Percentiles rank a stretch among this genome's conserved stretches.
phyloP scores from a whole-genome alignment of 2,329 filamentous ascomycete species.

The Ceratocystis eucalypticola region DNA sequence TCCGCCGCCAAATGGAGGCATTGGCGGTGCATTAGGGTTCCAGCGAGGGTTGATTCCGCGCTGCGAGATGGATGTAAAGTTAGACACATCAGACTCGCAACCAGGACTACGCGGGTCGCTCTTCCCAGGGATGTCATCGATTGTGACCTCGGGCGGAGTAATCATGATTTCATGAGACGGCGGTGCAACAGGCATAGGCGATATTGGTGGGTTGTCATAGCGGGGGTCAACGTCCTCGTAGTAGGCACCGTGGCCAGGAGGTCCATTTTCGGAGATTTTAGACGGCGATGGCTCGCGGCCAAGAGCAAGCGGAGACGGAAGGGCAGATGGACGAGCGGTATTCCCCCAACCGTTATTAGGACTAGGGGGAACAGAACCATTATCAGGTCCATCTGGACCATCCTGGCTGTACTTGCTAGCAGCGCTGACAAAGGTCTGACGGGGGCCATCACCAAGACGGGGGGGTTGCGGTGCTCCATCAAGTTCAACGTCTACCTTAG shows the following conservation, averaged over 20 bases:
- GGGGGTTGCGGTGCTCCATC: slow-evolving; percentile 65
- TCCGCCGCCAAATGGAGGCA: slow-evolving; percentile 23
- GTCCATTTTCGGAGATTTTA: slow-evolving; percentile 21
- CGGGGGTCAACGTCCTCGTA: slow-evolving; percentile 90
- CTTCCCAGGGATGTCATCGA: slow-evolving; percentile 48
- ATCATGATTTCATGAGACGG: slow-evolving; percentile 10
- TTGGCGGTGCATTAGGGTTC: slow-evolving; percentile 43
- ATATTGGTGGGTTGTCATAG: slow-evolving; percentile 41
- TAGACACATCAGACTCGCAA: slow-evolving; percentile 62
- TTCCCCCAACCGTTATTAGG: slow-evolving; percentile 19
- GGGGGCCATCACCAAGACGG: slow-evolving; percentile 8
- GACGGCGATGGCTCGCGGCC: not conserved
- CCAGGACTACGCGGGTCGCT: slow-evolving; percentile 49
- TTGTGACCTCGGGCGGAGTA: slow-evolving; percentile 32
- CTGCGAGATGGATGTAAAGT: slow-evolving; percentile 84
- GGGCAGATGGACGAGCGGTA: slow-evolving; percentile 28
- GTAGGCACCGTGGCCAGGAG: slow-evolving; percentile 40
- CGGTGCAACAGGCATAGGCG: slow-evolving; percentile 13
- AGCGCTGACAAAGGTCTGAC: slow-evolving; percentile 44
- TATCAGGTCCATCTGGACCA: slow-evolving; percentile 22
- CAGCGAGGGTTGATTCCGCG: slow-evolving; percentile 79
- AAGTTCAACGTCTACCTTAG: slow-evolving; percentile 43
- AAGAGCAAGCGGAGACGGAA: slow-evolving; percentile 29
- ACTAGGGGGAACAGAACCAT: slow-evolving; percentile 2
- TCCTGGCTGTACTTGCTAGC: slow-evolving; percentile 59